Conservation (phyloP, 2,329 filamentous ascomycete genomes). For the Penicillium sp. region DNA sequence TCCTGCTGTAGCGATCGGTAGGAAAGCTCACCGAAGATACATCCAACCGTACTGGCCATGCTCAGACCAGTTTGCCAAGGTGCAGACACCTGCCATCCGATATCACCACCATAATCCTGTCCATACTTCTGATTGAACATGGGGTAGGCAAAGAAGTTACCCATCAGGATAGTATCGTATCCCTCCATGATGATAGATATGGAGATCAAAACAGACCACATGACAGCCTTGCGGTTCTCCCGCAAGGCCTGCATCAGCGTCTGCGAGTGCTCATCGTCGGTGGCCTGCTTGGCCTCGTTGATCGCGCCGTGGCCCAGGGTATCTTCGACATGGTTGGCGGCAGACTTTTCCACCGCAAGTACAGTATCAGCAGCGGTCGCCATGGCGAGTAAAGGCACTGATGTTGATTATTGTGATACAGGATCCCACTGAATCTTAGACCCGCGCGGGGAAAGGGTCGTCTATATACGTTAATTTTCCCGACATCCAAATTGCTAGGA, state of each 20-base stretch:
- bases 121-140: conserved; percentile 44
- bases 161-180: conserved; percentile 54
- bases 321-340: conserved; percentile 30
- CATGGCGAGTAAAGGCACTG: conserved; percentile 5
- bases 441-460: not conserved
- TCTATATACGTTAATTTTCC: conserved; percentile 11
- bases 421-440: not conserved
- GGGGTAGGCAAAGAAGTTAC: conserved; percentile 52
- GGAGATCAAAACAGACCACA: conserved; percentile 44
- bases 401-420: not conserved
- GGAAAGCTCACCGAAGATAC: conserved; percentile 20
- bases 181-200: conserved; percentile 55
- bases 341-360: conserved; percentile 26
- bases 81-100: conserved; percentile 48
- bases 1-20: too few species aligned
- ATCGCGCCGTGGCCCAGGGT: conserved; percentile 26
- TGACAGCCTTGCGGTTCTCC: conserved; percentile 30
- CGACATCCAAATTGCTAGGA: not conserved
- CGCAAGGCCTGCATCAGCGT: conserved; percentile 19
- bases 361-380: conserved; percentile 12
- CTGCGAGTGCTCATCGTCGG: conserved; percentile 23
- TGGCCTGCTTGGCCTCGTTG: conserved; percentile 23
- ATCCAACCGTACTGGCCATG: conserved; percentile 27
- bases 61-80: conserved; percentile 63
- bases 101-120: conserved; percentile 13